Evolutionary conservation across 2,329 filamentous ascomycete species (phyloP), one percentile per base, ranked within the genome.

Genomic region (Periconia sp.): DNA sequence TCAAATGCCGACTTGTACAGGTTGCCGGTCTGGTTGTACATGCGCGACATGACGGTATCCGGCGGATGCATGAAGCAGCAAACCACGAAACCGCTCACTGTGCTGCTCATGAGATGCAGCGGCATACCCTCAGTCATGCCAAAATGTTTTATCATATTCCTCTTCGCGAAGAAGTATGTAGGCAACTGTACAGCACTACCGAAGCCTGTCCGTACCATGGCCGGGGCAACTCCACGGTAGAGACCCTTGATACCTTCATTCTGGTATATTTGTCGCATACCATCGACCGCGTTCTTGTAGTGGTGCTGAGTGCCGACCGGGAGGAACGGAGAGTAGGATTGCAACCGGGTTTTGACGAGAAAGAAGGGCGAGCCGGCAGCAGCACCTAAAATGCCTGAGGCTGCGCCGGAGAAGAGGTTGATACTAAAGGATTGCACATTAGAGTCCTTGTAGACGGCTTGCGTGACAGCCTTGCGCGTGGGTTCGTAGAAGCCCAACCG

Each of bases 21-120:
- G 72, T 97, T 96, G 49, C 94, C 94, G 57, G 92, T 96, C 75
- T 99, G 94, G 79, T 99, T 99, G 81, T 99, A 99, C 81, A 99
- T 88, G 58, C 94, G 89, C 57, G 91, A 94, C 94, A 99, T 99
- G 77, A 99, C 90, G 6, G 94, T 99, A 74, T 99, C 94, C 84
- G 94, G 94, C 50, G 94, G 94, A 70, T 99, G 94, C 94, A 99
- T 99, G 59, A 97, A 87, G 64, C 90, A 91, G 79, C 94, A 99
- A 17, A 99, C 94, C 13, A 96, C 94, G 68, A 99, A 96, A 0
- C 94, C 94, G 67, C 91, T 96, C 37, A 85, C 87, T 5, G 93
- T 87, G 65, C 92, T 96, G 74, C 91, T 96, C 37, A 91, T 83
- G 61, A 99, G 79, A 74, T 99, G 94, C 67, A 99, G 78, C 43